Conservation (phyloP, 805 yeast species). For the Kazachstania africana region DNA sequence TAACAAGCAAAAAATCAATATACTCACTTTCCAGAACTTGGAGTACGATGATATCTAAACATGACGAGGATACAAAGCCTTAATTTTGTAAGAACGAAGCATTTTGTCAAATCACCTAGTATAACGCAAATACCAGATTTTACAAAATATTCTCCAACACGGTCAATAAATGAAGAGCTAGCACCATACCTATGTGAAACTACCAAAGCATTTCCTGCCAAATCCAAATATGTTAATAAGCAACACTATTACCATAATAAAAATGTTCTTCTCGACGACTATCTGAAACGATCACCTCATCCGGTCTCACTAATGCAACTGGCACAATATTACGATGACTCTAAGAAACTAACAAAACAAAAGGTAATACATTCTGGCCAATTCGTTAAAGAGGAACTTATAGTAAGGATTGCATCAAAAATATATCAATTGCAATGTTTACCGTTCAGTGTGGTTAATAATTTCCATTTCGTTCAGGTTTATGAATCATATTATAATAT, state of each 20-base stretch:
- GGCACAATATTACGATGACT: constrained; percentile 72
- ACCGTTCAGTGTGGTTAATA: constrained; percentile 76
- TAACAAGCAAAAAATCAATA: no score
- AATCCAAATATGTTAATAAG: constrained; percentile 38
- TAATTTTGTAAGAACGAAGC: constrained; percentile 7
- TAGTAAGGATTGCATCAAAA: constrained; percentile 72
- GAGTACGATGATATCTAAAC: no score
- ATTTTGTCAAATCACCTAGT: constrained; percentile 11
- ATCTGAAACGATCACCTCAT: constrained; percentile 49
- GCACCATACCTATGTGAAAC: constrained; percentile 27
- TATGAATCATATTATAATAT: constrained; percentile 83
- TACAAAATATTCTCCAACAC: constrained; percentile 25
- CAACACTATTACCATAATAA: constrained; percentile 73
- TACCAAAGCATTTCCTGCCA: constrained; percentile 29
- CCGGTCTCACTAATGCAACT: constrained; percentile 85
- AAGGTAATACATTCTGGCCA: constrained; percentile 77
- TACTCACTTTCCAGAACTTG: no score
- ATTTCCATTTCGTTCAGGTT: constrained; percentile 75
- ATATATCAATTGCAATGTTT: constrained; percentile 67
- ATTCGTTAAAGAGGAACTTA: constrained; percentile 76
- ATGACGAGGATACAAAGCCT: no score
- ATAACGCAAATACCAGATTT: constrained; percentile 27
- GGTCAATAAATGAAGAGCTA: constrained; percentile 23
- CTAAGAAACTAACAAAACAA: constrained; percentile 49
- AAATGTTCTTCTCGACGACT: constrained; percentile 18